Conservation (phyloP, 345 rosid genomes). For the Populus ilicifolia region DNA sequence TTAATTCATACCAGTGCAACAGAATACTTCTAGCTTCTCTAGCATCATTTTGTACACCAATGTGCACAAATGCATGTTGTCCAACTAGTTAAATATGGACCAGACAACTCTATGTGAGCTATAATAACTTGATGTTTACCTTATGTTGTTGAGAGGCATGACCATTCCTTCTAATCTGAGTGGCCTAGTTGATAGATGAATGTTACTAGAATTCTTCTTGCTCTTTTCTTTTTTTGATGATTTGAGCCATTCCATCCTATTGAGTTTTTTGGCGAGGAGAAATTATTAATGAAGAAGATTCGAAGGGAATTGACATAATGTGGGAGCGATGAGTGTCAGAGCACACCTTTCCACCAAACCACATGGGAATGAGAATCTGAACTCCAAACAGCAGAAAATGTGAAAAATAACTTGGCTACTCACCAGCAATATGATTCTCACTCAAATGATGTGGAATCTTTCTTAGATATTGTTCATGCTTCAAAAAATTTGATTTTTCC, state of each 20-base stretch:
- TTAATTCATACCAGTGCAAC: neutral
- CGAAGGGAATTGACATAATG: neutral
- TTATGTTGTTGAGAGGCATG: too few species aligned
- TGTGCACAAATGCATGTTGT: too few species aligned
- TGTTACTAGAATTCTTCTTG: neutral
- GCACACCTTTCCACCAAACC: neutral
- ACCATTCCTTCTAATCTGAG: neutral
- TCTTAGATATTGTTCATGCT: neutral
- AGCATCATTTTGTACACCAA: neutral
- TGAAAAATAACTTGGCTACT: neutral
- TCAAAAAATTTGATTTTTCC: neutral
- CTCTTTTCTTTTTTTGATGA: neutral
- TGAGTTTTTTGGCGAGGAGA: neutral
- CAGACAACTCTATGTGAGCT: too few species aligned
- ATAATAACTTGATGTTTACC: too few species aligned
- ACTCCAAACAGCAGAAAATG: neutral
- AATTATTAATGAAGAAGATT: neutral
- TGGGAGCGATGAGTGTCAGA: neutral
- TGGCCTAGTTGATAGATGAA: neutral
- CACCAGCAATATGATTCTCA: neutral
- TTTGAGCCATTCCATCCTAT: neutral
- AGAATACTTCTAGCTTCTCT: neutral
- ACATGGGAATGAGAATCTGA: neutral
- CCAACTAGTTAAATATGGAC: too few species aligned
- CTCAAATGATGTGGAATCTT: neutral